phyloP scores from a whole-genome alignment of 2,329 filamentous ascomycete species.

The Xylaria digitata region DNA sequence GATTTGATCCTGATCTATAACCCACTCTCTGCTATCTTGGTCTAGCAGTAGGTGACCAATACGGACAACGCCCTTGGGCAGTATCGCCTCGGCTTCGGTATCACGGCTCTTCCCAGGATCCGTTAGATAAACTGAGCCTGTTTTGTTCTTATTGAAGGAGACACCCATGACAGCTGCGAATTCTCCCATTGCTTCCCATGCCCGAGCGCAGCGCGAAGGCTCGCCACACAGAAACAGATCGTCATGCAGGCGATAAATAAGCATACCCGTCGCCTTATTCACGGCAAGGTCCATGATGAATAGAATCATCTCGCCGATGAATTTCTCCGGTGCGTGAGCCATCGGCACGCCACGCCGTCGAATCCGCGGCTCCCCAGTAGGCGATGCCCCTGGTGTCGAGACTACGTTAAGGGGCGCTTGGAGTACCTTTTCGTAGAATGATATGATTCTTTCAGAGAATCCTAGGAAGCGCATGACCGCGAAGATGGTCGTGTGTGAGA shows the following conservation, averaged over 20 bases:
- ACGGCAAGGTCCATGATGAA: conserved; percentile 60
- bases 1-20: conserved; percentile 65
- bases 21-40: conserved; percentile 58
- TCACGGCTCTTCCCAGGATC: conserved; percentile 40
- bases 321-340: conserved; percentile 58
- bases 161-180: conserved; percentile 58
- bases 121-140: conserved; percentile 54
- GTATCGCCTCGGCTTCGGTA: conserved; percentile 40
- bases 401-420: conserved; percentile 58
- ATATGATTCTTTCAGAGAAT: conserved; percentile 55
- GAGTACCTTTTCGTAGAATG: conserved; percentile 59
- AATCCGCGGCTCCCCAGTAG: conserved; percentile 50
- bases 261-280: conserved; percentile 55
- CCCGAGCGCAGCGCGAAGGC: conserved; percentile 53
- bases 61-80: conserved; percentile 64
- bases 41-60: conserved; percentile 68
- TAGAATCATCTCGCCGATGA: conserved; percentile 60
- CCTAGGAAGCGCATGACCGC: conserved; percentile 58
- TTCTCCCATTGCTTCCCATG: conserved; percentile 57
- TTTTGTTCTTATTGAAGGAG: conserved; percentile 56
- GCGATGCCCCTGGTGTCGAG: conserved; percentile 48
- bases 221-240: conserved; percentile 62
- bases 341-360: conserved; percentile 59
- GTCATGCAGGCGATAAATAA: conserved; percentile 60
- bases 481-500: conserved; percentile 59